A percentile compares a stretch with the other conserved stretches of the same genome.
phyloP scores from a whole-genome alignment of 2,329 filamentous ascomycete species.

The Sporothrix globosa region DNA sequence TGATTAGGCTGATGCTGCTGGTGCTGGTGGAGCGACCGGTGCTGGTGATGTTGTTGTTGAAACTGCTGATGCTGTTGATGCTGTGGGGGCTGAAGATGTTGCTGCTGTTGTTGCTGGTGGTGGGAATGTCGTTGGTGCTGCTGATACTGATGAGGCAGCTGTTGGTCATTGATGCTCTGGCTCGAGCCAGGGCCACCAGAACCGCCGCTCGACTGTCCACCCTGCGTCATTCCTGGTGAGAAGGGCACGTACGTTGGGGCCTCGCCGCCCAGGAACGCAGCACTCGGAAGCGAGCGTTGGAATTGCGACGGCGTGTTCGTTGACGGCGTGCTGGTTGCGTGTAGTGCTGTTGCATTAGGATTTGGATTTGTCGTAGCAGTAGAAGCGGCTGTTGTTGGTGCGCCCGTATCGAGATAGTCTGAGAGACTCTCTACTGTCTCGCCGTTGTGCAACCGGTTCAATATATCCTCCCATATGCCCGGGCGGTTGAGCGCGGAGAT shows the following conservation, averaged over 20 bases:
- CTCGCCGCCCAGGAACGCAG: slow-evolving; percentile 41
- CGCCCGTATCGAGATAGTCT: slow-evolving; percentile 53
- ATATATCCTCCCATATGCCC: slow-evolving; percentile 58
- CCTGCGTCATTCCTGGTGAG: slow-evolving; percentile 39
- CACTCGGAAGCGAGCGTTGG: slow-evolving; percentile 38
- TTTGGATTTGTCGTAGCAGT: no score
- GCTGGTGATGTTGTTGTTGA: slow-evolving; percentile 38
- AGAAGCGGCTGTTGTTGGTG: slow-evolving; percentile 42
- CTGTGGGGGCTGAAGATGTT: slow-evolving; percentile 39
- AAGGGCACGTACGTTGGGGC: slow-evolving; percentile 43
- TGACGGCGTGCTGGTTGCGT: neutral
- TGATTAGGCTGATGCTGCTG: slow-evolving; percentile 21
- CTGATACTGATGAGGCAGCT: slow-evolving; percentile 13
- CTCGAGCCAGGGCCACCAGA: slow-evolving; percentile 39
- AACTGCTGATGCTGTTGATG: slow-evolving; percentile 9
- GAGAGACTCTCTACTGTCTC: slow-evolving; percentile 60
- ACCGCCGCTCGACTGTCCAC: slow-evolving; percentile 38
- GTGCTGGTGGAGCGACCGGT: slow-evolving; percentile 32
- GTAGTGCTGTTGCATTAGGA: slow-evolving; percentile 37
- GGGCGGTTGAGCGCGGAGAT: slow-evolving; percentile 57
- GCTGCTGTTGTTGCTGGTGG: slow-evolving; percentile 2
- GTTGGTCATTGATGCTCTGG: slow-evolving; percentile 44
- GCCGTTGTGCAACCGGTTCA: slow-evolving; percentile 57
- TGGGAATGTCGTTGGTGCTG: neutral
- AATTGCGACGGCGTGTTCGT: slow-evolving; percentile 40